Evolutionary conservation across 306 rosid species (phyloP).

Genomic region (Inga laurina): DNA sequence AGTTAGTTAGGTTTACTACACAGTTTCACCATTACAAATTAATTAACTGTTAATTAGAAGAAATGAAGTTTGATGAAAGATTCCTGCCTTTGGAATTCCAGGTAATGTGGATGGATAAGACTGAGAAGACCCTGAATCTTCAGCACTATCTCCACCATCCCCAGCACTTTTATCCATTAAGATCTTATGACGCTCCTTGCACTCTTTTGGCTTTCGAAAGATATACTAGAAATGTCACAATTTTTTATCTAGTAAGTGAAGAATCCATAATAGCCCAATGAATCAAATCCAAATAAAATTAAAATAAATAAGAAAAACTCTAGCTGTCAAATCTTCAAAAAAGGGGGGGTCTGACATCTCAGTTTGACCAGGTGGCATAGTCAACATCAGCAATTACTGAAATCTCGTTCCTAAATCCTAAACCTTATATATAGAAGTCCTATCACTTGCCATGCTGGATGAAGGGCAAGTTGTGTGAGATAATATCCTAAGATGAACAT

Average conservation of each 20-base stretch:
- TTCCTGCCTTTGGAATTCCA: slow-evolving; percentile 85
- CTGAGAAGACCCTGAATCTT: slow-evolving; percentile 90
- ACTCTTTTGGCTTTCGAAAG: slow-evolving; percentile 80
- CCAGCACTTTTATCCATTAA: slow-evolving; percentile 75
- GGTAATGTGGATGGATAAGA: slow-evolving; percentile 81
- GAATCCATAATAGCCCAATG: not conserved
- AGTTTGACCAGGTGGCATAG: not conserved
- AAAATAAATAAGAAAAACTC: not conserved
- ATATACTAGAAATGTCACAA: slow-evolving; percentile 53
- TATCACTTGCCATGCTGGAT: not conserved
- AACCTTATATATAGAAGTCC: not conserved
- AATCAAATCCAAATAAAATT: not conserved
- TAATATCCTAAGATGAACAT: not conserved
- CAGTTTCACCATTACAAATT: not conserved
- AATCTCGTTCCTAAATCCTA: slow-evolving; percentile 4
- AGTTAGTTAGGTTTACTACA: not conserved
- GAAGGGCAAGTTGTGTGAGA: not conserved
- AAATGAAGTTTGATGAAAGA: not conserved
- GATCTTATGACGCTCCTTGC: slow-evolving; percentile 86
- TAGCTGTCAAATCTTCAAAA: slow-evolving; percentile 2
- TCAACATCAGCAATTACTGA: not conserved
- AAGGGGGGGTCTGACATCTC: not conserved
- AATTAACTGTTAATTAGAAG: not conserved
- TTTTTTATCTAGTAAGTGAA: slow-evolving; percentile 14
- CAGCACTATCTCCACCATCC: slow-evolving; percentile 92